phyloP scores from a whole-genome alignment of 495 filamentous ascomycete species.

The Evernia prunastri region DNA sequence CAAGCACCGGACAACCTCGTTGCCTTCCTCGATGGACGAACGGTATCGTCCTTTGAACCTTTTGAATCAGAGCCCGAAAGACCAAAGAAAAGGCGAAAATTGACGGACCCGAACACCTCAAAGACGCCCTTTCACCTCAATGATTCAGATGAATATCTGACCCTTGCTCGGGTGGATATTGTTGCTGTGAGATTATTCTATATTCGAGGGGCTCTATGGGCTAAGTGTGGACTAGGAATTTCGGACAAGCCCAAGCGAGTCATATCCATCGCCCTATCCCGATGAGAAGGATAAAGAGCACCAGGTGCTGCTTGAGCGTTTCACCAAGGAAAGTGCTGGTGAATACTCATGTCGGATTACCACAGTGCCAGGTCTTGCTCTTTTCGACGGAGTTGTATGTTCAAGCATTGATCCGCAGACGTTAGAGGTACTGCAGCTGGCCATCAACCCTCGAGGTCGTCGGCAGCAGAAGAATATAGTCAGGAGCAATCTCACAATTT shows the following conservation, averaged over 20 bases:
- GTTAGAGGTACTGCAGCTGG: conserved; percentile 12
- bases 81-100: conserved; percentile 19
- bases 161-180: conserved; percentile 22
- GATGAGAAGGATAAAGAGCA: conserved; percentile 5
- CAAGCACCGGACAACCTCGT: conserved; percentile 11
- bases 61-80: conserved; percentile 4
- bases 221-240: conserved; percentile 10
- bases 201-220: not conserved
- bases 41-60: not conserved
- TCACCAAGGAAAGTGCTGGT: not conserved
- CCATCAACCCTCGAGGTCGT: conserved; percentile 9
- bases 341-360: conserved; percentile 13
- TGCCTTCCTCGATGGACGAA: conserved; percentile 12
- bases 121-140: not conserved
- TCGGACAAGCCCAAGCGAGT: conserved; percentile 4
- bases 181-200: conserved; percentile 10
- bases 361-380: conserved; percentile 4
- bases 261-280: conserved; percentile 13
- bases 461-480: conserved; percentile 6
- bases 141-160: conserved; percentile 14
- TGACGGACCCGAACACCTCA: not conserved
- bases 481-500: conserved; percentile 10
- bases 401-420: conserved; percentile 4
- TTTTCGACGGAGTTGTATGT: conserved; percentile 13
- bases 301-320: conserved; percentile 13